Evolutionary conservation across 2,329 filamentous ascomycete species (phyloP).

Genomic region (Gnomoniopsis sp.): DNA sequence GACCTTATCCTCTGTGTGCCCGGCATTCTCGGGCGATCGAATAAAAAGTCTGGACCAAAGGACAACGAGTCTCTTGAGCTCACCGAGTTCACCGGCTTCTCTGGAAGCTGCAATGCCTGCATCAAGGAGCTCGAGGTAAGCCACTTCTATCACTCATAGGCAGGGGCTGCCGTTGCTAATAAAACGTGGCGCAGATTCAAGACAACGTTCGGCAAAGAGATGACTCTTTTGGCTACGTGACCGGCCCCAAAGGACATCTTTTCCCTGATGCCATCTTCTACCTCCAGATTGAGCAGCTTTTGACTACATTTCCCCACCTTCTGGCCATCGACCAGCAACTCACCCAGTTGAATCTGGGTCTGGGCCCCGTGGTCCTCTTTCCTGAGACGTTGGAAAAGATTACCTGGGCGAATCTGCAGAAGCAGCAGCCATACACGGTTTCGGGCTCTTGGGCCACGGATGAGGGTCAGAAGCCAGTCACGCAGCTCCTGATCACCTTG

Average conservation of each 20-base stretch:
- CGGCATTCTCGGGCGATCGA: constrained; percentile 1
- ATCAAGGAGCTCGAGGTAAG: constrained; percentile 8
- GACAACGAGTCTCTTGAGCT: constrained; percentile 7
- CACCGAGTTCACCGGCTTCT: constrained; percentile 2
- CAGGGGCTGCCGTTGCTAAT: background rate
- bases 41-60: constrained; percentile 1
- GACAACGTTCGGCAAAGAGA: background rate
- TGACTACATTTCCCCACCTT: constrained; percentile 4
- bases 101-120: constrained; percentile 14
- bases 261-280: constrained; percentile 2
- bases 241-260: background rate
- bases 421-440: background rate
- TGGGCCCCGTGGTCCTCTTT: background rate
- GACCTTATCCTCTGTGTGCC: constrained; percentile 9
- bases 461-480: background rate
- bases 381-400: background rate
- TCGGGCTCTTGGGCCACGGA: background rate
- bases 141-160: background rate
- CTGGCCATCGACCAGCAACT: constrained; percentile 4
- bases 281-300: background rate
- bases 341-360: background rate
- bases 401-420: constrained; percentile 12
- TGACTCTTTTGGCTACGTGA: background rate
- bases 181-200: background rate
- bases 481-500: background rate